Conservation (phyloP, 768 basidiomycete genomes). For the Suillus spraguei region DNA sequence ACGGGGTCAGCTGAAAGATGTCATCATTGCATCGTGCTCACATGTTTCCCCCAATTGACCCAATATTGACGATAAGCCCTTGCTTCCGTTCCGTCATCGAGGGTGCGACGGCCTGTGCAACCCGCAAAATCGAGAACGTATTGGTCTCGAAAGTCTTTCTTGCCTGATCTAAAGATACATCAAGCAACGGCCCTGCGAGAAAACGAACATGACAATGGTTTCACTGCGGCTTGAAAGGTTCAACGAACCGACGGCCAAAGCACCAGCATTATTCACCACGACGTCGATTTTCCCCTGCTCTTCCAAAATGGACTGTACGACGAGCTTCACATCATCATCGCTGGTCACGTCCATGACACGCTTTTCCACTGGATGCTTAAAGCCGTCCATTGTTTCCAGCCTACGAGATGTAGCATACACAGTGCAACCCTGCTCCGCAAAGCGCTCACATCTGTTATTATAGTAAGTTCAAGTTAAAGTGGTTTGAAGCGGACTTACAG, state of each 20-base stretch:
- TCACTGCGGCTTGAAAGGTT: not conserved
- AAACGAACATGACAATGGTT: conserved; percentile 7
- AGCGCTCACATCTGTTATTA: conserved; percentile 61
- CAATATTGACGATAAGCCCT: conserved; percentile 75
- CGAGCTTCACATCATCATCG: conserved; percentile 54
- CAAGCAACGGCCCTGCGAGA: conserved; percentile 45
- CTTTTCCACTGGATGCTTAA: conserved; percentile 49
- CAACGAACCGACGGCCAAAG: conserved; percentile 44
- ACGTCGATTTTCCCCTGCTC: conserved; percentile 68
- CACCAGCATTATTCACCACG: conserved; percentile 80
- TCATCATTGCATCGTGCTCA: conserved; percentile 37
- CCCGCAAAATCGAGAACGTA: conserved; percentile 59
- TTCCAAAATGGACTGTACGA: conserved; percentile 51
- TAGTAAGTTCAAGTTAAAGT: not conserved
- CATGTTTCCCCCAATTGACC: conserved; percentile 67
- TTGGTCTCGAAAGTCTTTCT: conserved; percentile 66
- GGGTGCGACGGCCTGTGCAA: conserved; percentile 65
- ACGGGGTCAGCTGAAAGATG: conserved; percentile 11
- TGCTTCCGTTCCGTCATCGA: conserved; percentile 66
- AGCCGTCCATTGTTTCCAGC: conserved; percentile 61
- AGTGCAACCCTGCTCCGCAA: conserved; percentile 63
- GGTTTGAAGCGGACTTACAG: conserved; percentile 42
- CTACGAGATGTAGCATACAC: conserved; percentile 79
- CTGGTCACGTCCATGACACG: conserved; percentile 64
- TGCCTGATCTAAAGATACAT: conserved; percentile 57